Base-by-base conservation (phyloP, 192 early-diverging fungal species). In the Backusella westeae region DNA sequence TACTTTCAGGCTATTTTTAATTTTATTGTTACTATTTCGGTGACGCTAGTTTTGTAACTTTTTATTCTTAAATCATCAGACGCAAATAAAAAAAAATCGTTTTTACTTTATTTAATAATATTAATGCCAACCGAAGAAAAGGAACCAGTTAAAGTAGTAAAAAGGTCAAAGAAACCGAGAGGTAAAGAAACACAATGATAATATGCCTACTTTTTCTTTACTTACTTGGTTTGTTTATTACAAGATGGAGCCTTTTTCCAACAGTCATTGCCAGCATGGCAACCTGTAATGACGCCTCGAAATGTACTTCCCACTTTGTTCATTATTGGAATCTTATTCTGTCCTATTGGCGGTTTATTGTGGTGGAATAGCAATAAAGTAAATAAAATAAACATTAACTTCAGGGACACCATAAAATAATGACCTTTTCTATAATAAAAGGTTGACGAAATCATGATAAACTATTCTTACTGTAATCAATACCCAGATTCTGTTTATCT, bases 251-350 rank as follows among this genome's bases (percentile, higher is more conserved):
- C 96, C 21, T 98, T 98, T 83, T 94, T 95, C 83, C 97, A 99
- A 85, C 97, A 99, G 83, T 93, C 96, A n/a, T 89, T 99, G 78
- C 94, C 93, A 73, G 96, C 97, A 14, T 99, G 97, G 97, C 97
- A 99, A 86, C 97, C 97, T 3, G 91, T 99, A 26, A 86, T 99
- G 69, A 99, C 95, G n/a, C 96, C 97, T 77, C 96, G 96, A 78
- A 93, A 93, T 38, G 96, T 97, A n/a, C 84, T 99, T 6, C 96
- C 97, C 1, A 93, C 95, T 21, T 96, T 97, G 77, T 98, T 99
- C 82, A 82, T 95, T 71, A 87, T 99, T 72, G 97, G 97, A 9
- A 88, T 95, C 17, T 86, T 97, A 23, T 99, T 99, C 85, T 91
- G 96, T 67, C 96, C 97, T 15, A 85, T 97, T 65, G 97, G 96